phyloP scores from a whole-genome alignment of 2,329 filamentous ascomycete species.

The Ceratocystis albifundus region DNA sequence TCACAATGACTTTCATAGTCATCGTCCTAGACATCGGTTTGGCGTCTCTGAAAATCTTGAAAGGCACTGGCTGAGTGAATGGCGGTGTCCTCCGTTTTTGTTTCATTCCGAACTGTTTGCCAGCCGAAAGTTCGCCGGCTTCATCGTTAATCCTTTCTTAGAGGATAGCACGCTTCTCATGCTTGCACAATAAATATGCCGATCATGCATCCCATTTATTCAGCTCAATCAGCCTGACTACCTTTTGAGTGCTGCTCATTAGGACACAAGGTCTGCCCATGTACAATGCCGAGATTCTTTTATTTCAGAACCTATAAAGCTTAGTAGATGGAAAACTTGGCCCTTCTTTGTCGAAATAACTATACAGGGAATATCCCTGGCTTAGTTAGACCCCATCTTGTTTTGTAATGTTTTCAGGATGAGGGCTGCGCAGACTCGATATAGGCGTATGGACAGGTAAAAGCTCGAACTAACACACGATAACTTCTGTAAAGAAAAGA shows the following conservation, averaged over 20 bases:
- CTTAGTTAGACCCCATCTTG: background rate
- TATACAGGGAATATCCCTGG: background rate
- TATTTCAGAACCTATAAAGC: background rate
- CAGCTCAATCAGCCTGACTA: background rate
- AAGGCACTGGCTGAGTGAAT: background rate
- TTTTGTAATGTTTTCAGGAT: background rate
- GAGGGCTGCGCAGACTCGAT: background rate
- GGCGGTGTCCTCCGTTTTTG: background rate
- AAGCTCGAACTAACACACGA: background rate
- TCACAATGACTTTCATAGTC: background rate
- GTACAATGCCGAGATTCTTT: background rate
- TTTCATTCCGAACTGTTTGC: background rate
- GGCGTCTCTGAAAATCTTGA: background rate
- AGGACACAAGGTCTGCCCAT: background rate
- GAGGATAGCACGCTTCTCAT: background rate
- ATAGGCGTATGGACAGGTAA: background rate
- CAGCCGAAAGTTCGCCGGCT: background rate
- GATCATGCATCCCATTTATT: conserved; percentile 9
- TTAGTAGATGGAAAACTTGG: conserved; percentile 1
- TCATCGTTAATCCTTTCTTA: background rate
- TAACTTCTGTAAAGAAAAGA: background rate
- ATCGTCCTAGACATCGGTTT: background rate
- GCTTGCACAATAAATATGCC: conserved; percentile 10
- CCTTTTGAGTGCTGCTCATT: background rate
- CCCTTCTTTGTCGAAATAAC: background rate